phyloP scores from a whole-genome alignment of 2,329 filamentous ascomycete genomes.

The Trematosphaeria pertusa region DNA sequence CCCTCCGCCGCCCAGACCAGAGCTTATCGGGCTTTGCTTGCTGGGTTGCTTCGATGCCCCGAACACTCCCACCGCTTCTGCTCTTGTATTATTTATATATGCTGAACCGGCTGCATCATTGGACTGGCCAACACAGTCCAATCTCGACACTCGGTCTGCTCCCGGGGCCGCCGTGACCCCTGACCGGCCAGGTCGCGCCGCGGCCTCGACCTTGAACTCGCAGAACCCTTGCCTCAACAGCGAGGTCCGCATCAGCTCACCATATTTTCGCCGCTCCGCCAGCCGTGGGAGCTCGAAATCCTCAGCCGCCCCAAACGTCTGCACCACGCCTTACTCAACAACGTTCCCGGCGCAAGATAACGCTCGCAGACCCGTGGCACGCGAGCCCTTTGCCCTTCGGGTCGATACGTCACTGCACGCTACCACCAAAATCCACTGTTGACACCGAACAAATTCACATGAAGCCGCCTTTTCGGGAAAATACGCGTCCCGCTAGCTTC shows the following conservation, averaged over 20 bases:
- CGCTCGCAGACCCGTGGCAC: slow-evolving; percentile 2
- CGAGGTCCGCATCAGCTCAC: slow-evolving; percentile 17
- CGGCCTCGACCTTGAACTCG: slow-evolving; percentile 25
- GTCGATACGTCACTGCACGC: slow-evolving; percentile 21
- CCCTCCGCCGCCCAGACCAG: slow-evolving; percentile 2
- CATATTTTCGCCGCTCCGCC: slow-evolving; percentile 16
- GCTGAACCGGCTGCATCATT: slow-evolving; percentile 8
- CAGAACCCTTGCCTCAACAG: slow-evolving; percentile 39
- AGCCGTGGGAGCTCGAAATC: neutral
- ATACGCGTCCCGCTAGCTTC: slow-evolving; percentile 14
- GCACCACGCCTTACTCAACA: slow-evolving; percentile 3
- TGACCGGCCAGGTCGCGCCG: slow-evolving; percentile 23
- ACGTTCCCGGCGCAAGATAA: neutral
- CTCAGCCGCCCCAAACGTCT: slow-evolving; percentile 1
- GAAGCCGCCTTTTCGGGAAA: slow-evolving; percentile 21
- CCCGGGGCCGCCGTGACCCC: slow-evolving; percentile 12
- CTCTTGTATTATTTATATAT: slow-evolving; percentile 15
- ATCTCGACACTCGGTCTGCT: neutral
- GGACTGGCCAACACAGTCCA: slow-evolving; percentile 6
- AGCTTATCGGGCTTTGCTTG: slow-evolving; percentile 3
- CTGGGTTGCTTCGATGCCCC: slow-evolving; percentile 11
- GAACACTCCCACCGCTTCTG: slow-evolving; percentile 16
- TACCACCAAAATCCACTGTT: slow-evolving; percentile 2
- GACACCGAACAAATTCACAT: slow-evolving; percentile 23
- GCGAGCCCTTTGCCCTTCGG: slow-evolving; percentile 10